Base-by-base conservation (phyloP, 805 yeast species). In the Candida coquimbonensis region DNA sequence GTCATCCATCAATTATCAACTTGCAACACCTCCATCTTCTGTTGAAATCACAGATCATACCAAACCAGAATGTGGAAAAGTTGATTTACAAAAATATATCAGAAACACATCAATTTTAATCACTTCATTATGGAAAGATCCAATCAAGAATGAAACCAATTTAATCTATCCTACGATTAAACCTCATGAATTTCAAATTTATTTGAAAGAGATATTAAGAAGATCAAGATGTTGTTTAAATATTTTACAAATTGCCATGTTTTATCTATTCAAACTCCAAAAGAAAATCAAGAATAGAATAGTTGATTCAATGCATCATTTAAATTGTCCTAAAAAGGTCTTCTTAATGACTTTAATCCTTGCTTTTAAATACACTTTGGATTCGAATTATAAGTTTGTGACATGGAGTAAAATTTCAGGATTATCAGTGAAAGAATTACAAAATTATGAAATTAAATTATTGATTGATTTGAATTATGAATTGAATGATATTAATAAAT, bases 341-440 rank as follows among this genome's bases (percentile, higher is more conserved):
- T 81, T 87, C 51, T 69, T 87, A 49, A 75, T 81, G 2, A 75
- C 86, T 56, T 61, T 87, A 44, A 83, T 87, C 44, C 66, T 87
- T 35, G 81, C 93, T 5, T 75, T 82, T 43, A 87, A 87, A 60
- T 85, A 80, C 61, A 69, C 74, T 49, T 87, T 81, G 58, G 96
- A 87, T 63, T 75, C 78, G 42, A 83, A 81, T 59, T 85, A 77
- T 62, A 70, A 84, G 29, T 72, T 83, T 53, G 73, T 70, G 50
- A 76, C 85, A 7, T 87, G 96, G 96, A 69, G 83, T 43, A 76
- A 78, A 59, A 80, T 87, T 42, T 75, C 87, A 32, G 93, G 95
- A 0, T 70, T 84, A 36, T 57, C 76, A 21, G 56, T 74, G 5
- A 52, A 60, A 27, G 81, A 77, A 47, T 66, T 87, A 43, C 70